Conservation (phyloP, 768 basidiomycete genomes). For the Tubosaeta brunneosetosa region DNA sequence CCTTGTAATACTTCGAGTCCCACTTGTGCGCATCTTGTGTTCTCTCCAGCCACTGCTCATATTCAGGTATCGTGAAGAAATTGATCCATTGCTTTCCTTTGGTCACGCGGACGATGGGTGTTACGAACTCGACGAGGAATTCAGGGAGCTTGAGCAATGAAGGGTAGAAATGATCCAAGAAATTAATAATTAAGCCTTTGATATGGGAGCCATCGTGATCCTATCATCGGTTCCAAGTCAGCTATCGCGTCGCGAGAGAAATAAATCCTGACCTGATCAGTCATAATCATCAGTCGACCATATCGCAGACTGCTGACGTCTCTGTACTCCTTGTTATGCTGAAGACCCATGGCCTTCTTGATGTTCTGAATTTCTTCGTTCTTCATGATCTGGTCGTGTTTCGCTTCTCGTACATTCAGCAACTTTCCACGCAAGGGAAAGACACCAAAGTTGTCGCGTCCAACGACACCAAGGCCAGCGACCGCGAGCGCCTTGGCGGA, state of each 20-base stretch:
- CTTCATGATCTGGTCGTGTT: constrained; percentile 95
- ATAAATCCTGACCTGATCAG: constrained; percentile 76
- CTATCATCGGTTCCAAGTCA: constrained; percentile 35
- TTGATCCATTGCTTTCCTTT: constrained; percentile 76
- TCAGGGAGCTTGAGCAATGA: constrained; percentile 85
- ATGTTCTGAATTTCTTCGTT: constrained; percentile 96
- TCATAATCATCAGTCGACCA: constrained; percentile 98
- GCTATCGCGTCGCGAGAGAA: neutral
- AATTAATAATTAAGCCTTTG: constrained; percentile 98
- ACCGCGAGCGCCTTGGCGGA: constrained; percentile 97
- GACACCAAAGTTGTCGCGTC: constrained; percentile 94
- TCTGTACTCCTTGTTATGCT: constrained; percentile 88
- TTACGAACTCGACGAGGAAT: constrained; percentile 97
- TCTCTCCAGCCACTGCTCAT: constrained; percentile 83
- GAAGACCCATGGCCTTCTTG: constrained; percentile 96
- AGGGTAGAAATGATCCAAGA: constrained; percentile 94
- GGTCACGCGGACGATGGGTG: constrained; percentile 91
- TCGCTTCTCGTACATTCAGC: constrained; percentile 95
- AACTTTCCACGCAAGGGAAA: constrained; percentile 97
- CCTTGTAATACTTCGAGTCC: constrained; percentile 97
- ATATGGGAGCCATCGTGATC: constrained; percentile 99
- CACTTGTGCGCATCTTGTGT: constrained; percentile 77
- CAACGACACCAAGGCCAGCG: constrained; percentile 90
- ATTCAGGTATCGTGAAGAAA: constrained; percentile 98
- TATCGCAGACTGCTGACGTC: constrained; percentile 71